These are phyloP conservation scores for Podospora comata DNA, from an alignment of 495 filamentous ascomycete genomes.

Conservation along the genomic window DNA sequence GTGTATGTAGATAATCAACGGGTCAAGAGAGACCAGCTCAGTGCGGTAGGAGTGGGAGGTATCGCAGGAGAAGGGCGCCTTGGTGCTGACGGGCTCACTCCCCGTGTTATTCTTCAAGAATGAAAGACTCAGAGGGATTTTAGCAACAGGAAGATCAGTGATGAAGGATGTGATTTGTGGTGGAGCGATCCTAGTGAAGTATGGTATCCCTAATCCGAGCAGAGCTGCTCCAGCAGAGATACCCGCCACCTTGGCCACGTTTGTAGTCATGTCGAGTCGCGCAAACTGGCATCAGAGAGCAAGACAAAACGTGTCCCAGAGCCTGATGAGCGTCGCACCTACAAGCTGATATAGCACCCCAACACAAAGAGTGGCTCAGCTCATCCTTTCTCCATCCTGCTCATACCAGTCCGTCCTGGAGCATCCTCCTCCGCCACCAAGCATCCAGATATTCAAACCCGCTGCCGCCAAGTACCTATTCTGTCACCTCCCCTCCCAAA, in stretches of 20 bases:
- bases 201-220: slow-evolving; percentile 26
- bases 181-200: slow-evolving; percentile 20
- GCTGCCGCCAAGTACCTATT: slow-evolving; percentile 17
- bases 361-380: not conserved
- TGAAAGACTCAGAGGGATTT: slow-evolving; percentile 19
- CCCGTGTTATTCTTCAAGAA: slow-evolving; percentile 21
- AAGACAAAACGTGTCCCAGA: not conserved
- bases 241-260: slow-evolving; percentile 22
- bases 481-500: slow-evolving; percentile 9
- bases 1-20: slow-evolving; percentile 47
- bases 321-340: not conserved
- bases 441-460: not conserved
- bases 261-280: slow-evolving; percentile 15
- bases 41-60: slow-evolving; percentile 37
- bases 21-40: slow-evolving; percentile 45
- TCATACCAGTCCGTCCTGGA: slow-evolving; percentile 1
- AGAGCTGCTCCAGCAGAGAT: slow-evolving; percentile 26
- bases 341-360: not conserved
- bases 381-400: not conserved
- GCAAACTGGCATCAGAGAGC: not conserved
- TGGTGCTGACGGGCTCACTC: not conserved
- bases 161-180: slow-evolving; percentile 25
- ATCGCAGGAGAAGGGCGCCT: slow-evolving; percentile 29
- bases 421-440: slow-evolving; percentile 15
- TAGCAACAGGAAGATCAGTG: slow-evolving; percentile 25